phyloP scores from a whole-genome alignment of 2,329 filamentous ascomycete genomes.

The Westerdykella sp. region DNA sequence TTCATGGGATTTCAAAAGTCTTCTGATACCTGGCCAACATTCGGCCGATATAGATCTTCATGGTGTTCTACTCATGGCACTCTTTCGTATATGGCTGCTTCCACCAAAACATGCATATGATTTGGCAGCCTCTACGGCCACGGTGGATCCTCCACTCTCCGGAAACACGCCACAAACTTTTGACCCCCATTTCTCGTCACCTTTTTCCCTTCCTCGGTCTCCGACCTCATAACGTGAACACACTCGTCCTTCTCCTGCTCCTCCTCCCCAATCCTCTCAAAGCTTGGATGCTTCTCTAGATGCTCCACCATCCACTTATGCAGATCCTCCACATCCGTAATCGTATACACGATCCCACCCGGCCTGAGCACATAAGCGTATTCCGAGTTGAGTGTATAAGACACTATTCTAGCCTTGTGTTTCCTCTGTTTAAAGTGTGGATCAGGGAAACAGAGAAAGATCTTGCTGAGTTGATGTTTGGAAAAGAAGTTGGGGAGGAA shows the following conservation, averaged over 20 bases:
- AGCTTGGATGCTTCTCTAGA: slow-evolving; percentile 70
- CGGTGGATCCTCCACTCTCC: slow-evolving; percentile 69
- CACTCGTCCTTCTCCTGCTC: slow-evolving; percentile 65
- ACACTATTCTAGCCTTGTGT: slow-evolving; percentile 94
- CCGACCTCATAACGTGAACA: slow-evolving; percentile 66
- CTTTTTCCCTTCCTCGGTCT: slow-evolving; percentile 97
- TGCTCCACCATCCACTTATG: slow-evolving; percentile 91
- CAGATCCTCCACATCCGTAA: slow-evolving; percentile 93
- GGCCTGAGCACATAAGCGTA: slow-evolving; percentile 83
- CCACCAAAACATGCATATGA: neutral
- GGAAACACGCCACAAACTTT: slow-evolving; percentile 87
- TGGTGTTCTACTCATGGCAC: neutral
- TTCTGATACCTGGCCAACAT: slow-evolving; percentile 4
- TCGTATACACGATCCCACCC: slow-evolving; percentile 86
- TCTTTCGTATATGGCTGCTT: neutral
- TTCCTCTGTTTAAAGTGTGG: slow-evolving; percentile 97
- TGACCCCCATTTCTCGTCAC: slow-evolving; percentile 82
- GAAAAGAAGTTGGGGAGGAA: slow-evolving; percentile 97
- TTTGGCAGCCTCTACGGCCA: slow-evolving; percentile 49
- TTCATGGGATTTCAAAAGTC: slow-evolving; percentile 3
- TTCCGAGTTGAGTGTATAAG: slow-evolving; percentile 78
- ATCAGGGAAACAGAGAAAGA: slow-evolving; percentile 98
- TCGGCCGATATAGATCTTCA: neutral
- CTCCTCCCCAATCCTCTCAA: slow-evolving; percentile 65
- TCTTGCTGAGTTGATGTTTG: slow-evolving; percentile 72